These are phyloP conservation scores for Tuber umbilicatum DNA, from an alignment of 495 filamentous ascomycete species.

Conservation along the genomic window DNA sequence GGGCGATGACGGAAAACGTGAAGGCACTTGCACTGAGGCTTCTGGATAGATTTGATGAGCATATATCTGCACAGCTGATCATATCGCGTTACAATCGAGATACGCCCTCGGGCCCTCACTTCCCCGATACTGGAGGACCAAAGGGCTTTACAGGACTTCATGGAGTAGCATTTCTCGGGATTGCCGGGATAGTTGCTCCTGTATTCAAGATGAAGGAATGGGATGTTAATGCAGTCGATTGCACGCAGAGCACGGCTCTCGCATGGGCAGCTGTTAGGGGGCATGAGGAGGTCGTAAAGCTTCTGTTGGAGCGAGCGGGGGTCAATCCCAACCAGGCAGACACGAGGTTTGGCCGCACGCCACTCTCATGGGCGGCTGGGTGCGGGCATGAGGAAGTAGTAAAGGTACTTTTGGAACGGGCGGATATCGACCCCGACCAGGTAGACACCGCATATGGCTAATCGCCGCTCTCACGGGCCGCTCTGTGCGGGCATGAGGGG, in stretches of 20 bases:
- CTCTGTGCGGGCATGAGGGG: too few species aligned
- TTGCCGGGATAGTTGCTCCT: background rate
- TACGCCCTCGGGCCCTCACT: too few species aligned
- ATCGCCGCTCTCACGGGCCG: background rate
- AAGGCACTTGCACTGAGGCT: background rate
- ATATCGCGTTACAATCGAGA: background rate
- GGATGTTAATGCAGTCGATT: background rate
- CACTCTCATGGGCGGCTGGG: background rate
- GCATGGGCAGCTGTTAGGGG: background rate
- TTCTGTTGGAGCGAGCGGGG: background rate
- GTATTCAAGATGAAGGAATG: background rate
- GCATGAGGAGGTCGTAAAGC: background rate
- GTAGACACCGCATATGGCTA: background rate
- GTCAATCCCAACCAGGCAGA: background rate
- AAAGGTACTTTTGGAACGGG: background rate
- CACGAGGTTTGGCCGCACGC: background rate
- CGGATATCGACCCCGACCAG: background rate
- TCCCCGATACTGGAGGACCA: rapidly evolving
- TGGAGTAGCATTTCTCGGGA: background rate
- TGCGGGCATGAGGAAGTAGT: background rate
- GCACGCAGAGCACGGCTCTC: background rate
- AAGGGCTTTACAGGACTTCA: background rate
- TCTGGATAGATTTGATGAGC: background rate
- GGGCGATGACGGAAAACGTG: background rate
- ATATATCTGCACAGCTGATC: background rate